phyloP scores from a whole-genome alignment of 1,284 basidiomycete genomes.

The Stygiomarasmius scandens region DNA sequence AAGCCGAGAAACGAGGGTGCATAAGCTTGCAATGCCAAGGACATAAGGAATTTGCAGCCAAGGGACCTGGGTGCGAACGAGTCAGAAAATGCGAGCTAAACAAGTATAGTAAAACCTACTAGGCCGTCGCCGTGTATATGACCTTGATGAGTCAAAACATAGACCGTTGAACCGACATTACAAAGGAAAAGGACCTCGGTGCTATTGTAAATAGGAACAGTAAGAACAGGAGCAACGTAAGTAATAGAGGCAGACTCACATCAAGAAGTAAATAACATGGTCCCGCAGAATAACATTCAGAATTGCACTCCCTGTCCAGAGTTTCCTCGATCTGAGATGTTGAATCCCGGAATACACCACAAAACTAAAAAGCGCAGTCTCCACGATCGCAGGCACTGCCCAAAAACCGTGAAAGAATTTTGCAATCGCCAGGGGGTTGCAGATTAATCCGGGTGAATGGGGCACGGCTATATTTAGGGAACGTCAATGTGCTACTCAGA shows the following conservation, averaged over 20 bases:
- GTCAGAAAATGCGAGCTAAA: background rate
- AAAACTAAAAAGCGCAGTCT: slow-evolving; percentile 25
- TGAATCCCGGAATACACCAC: slow-evolving; percentile 21
- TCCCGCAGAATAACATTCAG: slow-evolving; percentile 27
- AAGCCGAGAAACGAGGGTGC: slow-evolving; percentile 1
- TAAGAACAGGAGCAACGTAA: background rate
- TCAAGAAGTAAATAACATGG: slow-evolving; percentile 28
- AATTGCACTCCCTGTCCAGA: slow-evolving; percentile 15
- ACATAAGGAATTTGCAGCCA: slow-evolving; percentile 7
- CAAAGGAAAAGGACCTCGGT: background rate
- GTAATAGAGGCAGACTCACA: slow-evolving; percentile 23
- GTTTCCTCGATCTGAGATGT: slow-evolving; percentile 16
- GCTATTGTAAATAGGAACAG: background rate
- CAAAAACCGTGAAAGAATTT: slow-evolving; percentile 28
- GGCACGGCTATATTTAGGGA: too few species aligned
- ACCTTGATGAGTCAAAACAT: background rate
- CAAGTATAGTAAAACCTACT: background rate
- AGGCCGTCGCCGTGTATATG: background rate
- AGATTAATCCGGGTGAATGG: slow-evolving; percentile 17
- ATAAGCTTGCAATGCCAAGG: background rate
- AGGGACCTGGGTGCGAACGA: background rate
- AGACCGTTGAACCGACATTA: background rate
- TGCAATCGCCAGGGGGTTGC: slow-evolving; percentile 23
- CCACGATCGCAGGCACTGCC: slow-evolving; percentile 27
- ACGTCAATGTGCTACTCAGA: too few species aligned